Percentiles rank a stretch among this genome's conserved stretches.
phyloP scores from a whole-genome alignment of 345 rosid species.

The Atalantia buxifolia region DNA sequence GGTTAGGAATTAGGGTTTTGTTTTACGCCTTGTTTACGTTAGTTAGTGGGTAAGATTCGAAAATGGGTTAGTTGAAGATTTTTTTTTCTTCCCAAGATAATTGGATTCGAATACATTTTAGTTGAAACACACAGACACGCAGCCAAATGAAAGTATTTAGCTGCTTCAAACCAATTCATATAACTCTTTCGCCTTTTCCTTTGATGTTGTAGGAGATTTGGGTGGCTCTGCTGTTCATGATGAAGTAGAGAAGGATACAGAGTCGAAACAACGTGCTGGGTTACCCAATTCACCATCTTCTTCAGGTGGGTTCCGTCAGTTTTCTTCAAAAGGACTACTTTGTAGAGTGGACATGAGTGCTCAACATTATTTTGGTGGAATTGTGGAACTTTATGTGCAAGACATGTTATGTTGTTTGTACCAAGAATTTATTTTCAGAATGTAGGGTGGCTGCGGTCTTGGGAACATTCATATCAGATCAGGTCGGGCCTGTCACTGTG shows the following conservation, averaged over 20 bases:
- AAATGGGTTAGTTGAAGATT: neutral
- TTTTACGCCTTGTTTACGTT: neutral
- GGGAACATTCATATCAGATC: conserved; percentile 66
- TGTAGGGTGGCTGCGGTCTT: conserved; percentile 69
- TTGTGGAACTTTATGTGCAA: conserved; percentile 42
- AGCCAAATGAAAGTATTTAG: neutral
- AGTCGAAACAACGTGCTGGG: conserved; percentile 55
- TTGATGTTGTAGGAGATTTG: conserved; percentile 60
- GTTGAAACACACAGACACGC: neutral
- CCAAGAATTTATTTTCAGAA: conserved; percentile 60
- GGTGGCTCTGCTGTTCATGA: conserved; percentile 78
- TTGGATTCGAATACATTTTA: neutral
- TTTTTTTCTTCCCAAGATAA: neutral
- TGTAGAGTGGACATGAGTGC: conserved; percentile 72
- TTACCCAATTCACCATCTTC: conserved; percentile 95
- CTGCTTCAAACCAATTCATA: neutral
- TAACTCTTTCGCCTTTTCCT: neutral
- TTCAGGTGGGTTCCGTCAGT: conserved; percentile 99
- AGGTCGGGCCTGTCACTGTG: conserved; percentile 60
- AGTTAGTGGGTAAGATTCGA: neutral
- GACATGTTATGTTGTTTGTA: conserved; percentile 58
- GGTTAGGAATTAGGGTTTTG: neutral
- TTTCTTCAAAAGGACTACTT: conserved; percentile 75
- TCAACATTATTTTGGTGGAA: conserved; percentile 59
- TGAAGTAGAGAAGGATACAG: conserved; percentile 48